Evolutionary conservation across 139 green algal species (phyloP), one percentile per base, ranked within the genome.

Genomic region (Zygnema circumcarinatum): DNA sequence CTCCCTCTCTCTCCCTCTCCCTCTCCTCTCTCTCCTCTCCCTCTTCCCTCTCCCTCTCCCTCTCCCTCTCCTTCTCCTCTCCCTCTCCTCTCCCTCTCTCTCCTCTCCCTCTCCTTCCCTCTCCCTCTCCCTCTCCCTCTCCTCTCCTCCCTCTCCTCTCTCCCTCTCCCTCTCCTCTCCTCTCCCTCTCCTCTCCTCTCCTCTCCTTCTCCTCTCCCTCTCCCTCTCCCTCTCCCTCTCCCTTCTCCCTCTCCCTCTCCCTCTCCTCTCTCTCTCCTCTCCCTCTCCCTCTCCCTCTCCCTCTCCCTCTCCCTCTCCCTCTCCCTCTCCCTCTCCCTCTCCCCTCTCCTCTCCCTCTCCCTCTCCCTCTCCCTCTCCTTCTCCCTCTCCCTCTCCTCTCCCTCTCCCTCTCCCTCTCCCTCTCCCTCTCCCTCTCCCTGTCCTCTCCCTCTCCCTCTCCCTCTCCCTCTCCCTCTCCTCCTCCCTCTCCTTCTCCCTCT

Each of bases 271-370:
- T n/a, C 29, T n/a, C 56, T n/a, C 56, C 56, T 29, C 56, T 88
- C 83, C 38, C 90, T 7, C 83, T 88, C 35, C 33, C 89, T 40
- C 35, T 36, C 42, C 67, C 90, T n/a, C 29, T 35, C 56, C 29
- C 56, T 72, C 56, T n/a, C 29, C 29, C 29, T 29, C 56, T n/a
- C 56, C 56, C 29, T n/a, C 56, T n/a, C 56, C 29, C 29, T n/a
- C 29, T n/a, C 29, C 29, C 56, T n/a, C 29, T n/a, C 56, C 29
- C 56, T 29, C 56, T n/a, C 29, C 56, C 56, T n/a, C 29, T 72
- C 29, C 29, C 29, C 29, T 29, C 29, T 72, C 56, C 29, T 72
- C 29, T 29, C 56, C 29, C 56, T n/a, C 29, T n/a, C 56, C 29
- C 56, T n/a, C 56, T n/a, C 29, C 29, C 56, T 72, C 56, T n/a